phyloP scores from a whole-genome alignment of 495 filamentous ascomycete genomes.

The Hypoxylon trugodes region DNA sequence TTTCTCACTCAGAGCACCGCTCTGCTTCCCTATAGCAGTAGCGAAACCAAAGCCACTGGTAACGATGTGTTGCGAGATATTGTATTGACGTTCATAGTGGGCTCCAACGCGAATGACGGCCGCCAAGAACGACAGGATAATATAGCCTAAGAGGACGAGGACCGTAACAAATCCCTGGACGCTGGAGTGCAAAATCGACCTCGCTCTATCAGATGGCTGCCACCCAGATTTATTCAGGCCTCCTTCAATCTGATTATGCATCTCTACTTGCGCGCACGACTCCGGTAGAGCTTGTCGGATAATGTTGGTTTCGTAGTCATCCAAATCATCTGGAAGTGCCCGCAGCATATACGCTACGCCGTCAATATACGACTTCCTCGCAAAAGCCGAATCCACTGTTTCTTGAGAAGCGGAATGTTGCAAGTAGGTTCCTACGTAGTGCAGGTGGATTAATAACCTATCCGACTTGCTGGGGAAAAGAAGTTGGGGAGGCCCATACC shows the following conservation, averaged over 20 bases:
- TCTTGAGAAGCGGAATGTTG: conserved; percentile 37
- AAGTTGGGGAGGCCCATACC: conserved; percentile 28
- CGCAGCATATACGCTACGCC: conserved; percentile 71
- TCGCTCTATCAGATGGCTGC: conserved; percentile 26
- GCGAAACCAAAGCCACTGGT: conserved; percentile 58
- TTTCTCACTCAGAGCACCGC: conserved; percentile 58
- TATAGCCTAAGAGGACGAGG: conserved; percentile 63
- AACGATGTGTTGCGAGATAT: conserved; percentile 64
- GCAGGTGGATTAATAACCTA: neutral
- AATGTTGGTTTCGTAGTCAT: conserved; percentile 52
- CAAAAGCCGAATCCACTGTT: conserved; percentile 50
- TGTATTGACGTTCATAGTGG: conserved; percentile 70
- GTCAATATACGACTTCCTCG: conserved; percentile 73
- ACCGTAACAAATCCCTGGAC: conserved; percentile 65
- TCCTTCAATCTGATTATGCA: conserved; percentile 20
- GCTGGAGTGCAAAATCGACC: conserved; percentile 65
- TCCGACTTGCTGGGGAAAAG: neutral
- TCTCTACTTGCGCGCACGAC: conserved; percentile 27
- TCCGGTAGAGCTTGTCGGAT: conserved; percentile 58
- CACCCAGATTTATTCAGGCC: neutral
- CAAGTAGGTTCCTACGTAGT: conserved; percentile 34
- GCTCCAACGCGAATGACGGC: conserved; percentile 61
- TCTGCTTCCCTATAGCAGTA: conserved; percentile 60
- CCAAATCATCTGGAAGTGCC: conserved; percentile 69
- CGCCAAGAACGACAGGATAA: conserved; percentile 67